phyloP scores from a whole-genome alignment of 148 eudicot genomes.

The Dysphania ambrosioides region DNA sequence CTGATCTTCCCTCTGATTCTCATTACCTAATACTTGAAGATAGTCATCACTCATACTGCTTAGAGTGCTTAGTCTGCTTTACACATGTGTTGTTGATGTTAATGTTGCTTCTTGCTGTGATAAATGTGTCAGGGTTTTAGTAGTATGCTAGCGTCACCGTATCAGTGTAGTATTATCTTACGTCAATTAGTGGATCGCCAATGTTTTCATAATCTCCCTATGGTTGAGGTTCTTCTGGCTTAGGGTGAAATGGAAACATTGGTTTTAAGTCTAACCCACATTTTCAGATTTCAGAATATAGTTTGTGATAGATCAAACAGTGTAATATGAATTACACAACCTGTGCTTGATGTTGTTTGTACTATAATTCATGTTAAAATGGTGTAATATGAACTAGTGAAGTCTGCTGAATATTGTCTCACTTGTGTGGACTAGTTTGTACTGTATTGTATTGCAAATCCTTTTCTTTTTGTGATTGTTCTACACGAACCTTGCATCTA shows the following conservation, averaged over 20 bases:
- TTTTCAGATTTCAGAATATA: not conserved
- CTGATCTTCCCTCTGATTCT: not conserved
- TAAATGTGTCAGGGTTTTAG: constrained; percentile 1
- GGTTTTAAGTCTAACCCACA: constrained; percentile 1
- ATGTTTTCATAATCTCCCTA: constrained; percentile 35
- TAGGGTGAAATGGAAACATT: constrained; percentile 36
- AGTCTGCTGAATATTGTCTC: not conserved
- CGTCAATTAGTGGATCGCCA: not conserved
- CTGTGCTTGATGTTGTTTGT: not conserved
- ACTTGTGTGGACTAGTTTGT: too few relatives aligned
- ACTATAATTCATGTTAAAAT: too few relatives aligned
- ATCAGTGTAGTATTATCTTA: too few relatives aligned
- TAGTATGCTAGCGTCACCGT: too few relatives aligned
- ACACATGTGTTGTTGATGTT: not conserved
- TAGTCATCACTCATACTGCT: not conserved
- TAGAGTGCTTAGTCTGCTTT: too few relatives aligned
- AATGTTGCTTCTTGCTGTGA: too few relatives aligned
- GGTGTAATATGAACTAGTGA: not conserved
- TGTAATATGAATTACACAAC: not conserved
- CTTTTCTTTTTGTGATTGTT: not conserved
- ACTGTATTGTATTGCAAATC: not conserved
- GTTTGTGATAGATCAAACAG: not conserved
- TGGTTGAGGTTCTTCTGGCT: constrained; percentile 7
- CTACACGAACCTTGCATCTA: not conserved
- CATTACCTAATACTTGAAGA: not conserved